Conservation (phyloP, 2,329 filamentous ascomycete genomes). For the Cyphellophora attinorum region DNA sequence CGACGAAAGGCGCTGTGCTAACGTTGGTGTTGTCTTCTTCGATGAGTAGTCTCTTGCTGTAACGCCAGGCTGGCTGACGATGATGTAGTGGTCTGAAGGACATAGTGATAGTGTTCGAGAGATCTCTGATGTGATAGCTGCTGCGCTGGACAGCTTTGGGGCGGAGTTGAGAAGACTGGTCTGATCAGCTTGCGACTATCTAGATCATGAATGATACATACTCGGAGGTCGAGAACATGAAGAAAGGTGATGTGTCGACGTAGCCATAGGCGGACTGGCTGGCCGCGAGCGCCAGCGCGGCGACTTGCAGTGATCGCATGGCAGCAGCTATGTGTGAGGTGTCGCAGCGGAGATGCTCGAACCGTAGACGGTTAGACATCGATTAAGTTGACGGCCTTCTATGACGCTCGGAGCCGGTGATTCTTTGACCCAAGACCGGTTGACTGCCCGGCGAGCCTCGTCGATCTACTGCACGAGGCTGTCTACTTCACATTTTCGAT, state of each 20-base stretch:
- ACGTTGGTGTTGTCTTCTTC: slow-evolving; percentile 41
- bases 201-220: slow-evolving; percentile 36
- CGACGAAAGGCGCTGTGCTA: slow-evolving; percentile 10
- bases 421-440: too few species aligned
- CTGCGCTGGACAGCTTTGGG: slow-evolving; percentile 33
- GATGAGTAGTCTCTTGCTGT: slow-evolving; percentile 58
- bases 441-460: too few species aligned
- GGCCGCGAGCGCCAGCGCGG: slow-evolving; percentile 16
- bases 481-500: too few species aligned
- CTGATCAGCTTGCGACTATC: slow-evolving; percentile 1
- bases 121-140: slow-evolving; percentile 33
- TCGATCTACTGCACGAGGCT: too few species aligned
- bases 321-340: slow-evolving; percentile 1
- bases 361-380: too few species aligned
- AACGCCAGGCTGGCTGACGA: slow-evolving; percentile 69
- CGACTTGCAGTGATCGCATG: slow-evolving; percentile 12
- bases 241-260: slow-evolving; percentile 72
- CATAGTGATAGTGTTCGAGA: slow-evolving; percentile 50
- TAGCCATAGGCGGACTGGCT: slow-evolving; percentile 13
- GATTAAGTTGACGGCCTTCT: too few species aligned
- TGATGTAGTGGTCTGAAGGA: slow-evolving; percentile 64
- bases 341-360: too few species aligned
- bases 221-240: slow-evolving; percentile 77
- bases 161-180: slow-evolving; percentile 23
- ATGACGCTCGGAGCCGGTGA: too few species aligned